Evolutionary conservation across 177 flowering plant genomes (phyloP).

Genomic region (Vitis hybrid): DNA sequence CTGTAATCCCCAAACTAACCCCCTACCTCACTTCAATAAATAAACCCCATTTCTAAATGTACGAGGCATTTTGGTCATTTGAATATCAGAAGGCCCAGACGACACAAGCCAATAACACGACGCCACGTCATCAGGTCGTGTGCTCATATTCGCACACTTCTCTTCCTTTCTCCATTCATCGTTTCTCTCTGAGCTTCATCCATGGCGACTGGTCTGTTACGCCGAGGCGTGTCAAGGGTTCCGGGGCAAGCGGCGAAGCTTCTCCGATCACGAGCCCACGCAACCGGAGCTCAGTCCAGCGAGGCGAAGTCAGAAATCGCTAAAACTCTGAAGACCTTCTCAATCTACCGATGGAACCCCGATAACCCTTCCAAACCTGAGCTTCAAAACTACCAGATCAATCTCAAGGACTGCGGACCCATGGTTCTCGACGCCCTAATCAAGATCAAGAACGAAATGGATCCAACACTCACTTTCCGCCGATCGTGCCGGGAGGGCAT

Average conservation of each 20-base stretch:
- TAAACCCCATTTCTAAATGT: no score
- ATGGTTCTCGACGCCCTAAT: slow-evolving; percentile 98
- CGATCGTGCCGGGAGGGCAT: slow-evolving; percentile 98
- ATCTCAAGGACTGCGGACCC: slow-evolving; percentile 92
- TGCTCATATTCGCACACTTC: not conserved
- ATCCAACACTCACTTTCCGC: slow-evolving; percentile 91
- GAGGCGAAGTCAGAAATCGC: slow-evolving; percentile 26
- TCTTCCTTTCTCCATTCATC: not conserved
- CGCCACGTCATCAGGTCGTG: no score
- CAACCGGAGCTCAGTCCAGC: slow-evolving; percentile 39
- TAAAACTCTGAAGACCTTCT: slow-evolving; percentile 63
- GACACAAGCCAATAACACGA: no score
- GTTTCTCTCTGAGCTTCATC: not conserved
- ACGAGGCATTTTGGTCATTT: no score
- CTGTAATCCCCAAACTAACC: slow-evolving; percentile 12
- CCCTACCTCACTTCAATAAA: not conserved
- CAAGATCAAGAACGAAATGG: slow-evolving; percentile 97
- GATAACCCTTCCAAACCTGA: slow-evolving; percentile 72
- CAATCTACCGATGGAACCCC: slow-evolving; percentile 97
- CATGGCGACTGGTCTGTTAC: slow-evolving; percentile 45
- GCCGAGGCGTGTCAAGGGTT: slow-evolving; percentile 24
- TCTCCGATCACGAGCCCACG: slow-evolving; percentile 19
- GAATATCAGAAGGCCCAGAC: no score
- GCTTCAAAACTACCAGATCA: slow-evolving; percentile 73
- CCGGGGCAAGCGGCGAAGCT: slow-evolving; percentile 19